phyloP scores from a whole-genome alignment of 1,284 basidiomycete species.

The Ustilago cynodontis region DNA sequence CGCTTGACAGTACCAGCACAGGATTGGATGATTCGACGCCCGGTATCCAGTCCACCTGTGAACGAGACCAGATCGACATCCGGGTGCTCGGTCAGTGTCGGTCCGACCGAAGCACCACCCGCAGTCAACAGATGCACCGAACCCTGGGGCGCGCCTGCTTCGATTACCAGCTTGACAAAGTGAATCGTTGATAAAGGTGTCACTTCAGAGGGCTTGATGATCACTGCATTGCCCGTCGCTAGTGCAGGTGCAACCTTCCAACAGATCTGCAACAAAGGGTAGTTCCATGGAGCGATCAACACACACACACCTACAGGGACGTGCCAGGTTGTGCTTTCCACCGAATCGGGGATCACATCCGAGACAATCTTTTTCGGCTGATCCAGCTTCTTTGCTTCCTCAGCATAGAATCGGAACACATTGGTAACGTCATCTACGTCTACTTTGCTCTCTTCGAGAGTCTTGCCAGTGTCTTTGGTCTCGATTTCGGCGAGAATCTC shows the following conservation, averaged over 20 bases:
- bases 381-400: slow-evolving; percentile 66
- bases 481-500: slow-evolving; percentile 62
- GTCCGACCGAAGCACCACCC: slow-evolving; percentile 62
- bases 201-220: slow-evolving; percentile 70
- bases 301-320: slow-evolving; percentile 69
- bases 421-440: slow-evolving; percentile 69
- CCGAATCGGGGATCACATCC: slow-evolving; percentile 61
- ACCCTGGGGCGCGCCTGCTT: slow-evolving; percentile 63
- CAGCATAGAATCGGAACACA: slow-evolving; percentile 68
- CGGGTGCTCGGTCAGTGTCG: slow-evolving; percentile 58
- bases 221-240: slow-evolving; percentile 66
- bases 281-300: slow-evolving; percentile 69
- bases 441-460: slow-evolving; percentile 62
- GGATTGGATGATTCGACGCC: slow-evolving; percentile 61
- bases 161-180: slow-evolving; percentile 63
- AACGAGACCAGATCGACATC: slow-evolving; percentile 69
- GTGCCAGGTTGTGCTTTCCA: slow-evolving; percentile 57
- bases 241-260: slow-evolving; percentile 69
- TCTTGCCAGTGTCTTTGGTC: slow-evolving; percentile 68
- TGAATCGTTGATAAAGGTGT: slow-evolving; percentile 68
- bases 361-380: slow-evolving; percentile 55
- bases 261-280: slow-evolving; percentile 68
- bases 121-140: slow-evolving; percentile 67
- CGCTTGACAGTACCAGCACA: slow-evolving; percentile 66
- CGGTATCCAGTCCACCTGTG: slow-evolving; percentile 68